Percentiles rank a stretch among this genome's conserved stretches.
Evolutionary conservation across 2,329 filamentous ascomycete genomes (phyloP).

Genomic region (Mycogone perniciosa): DNA sequence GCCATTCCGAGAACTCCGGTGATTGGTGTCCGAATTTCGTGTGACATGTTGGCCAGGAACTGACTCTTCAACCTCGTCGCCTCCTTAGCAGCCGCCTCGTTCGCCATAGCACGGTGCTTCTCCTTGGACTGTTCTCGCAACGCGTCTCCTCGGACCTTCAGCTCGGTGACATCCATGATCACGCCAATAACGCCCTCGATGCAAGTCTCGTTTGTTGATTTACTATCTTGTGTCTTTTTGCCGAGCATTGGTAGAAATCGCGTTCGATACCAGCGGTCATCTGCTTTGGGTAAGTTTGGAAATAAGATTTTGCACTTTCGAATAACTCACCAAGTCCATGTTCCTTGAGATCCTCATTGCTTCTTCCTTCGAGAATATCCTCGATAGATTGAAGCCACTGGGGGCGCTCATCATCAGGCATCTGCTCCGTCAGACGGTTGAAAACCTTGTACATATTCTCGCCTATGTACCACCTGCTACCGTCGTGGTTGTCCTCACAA

Average conservation of each 20-base stretch:
- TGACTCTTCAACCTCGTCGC: slow-evolving; percentile 74
- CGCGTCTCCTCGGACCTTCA: slow-evolving; percentile 58
- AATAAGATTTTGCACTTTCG: neutral
- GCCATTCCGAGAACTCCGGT: slow-evolving; percentile 77
- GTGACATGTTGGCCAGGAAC: slow-evolving; percentile 76
- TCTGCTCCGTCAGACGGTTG: slow-evolving; percentile 38
- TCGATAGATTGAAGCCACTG: slow-evolving; percentile 54
- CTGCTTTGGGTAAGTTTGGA: slow-evolving; percentile 24
- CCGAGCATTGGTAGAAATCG: slow-evolving; percentile 61
- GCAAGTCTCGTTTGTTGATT: slow-evolving; percentile 37
- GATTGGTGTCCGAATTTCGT: slow-evolving; percentile 72
- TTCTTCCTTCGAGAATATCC: slow-evolving; percentile 56
- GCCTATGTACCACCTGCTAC: slow-evolving; percentile 48
- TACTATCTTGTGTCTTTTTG: slow-evolving; percentile 47
- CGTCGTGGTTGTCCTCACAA: slow-evolving; percentile 32
- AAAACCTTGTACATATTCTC: slow-evolving; percentile 61
- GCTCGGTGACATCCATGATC: slow-evolving; percentile 72
- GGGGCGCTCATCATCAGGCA: slow-evolving; percentile 37
- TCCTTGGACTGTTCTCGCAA: slow-evolving; percentile 59
- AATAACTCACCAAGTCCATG: slow-evolving; percentile 44
- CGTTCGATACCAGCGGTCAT: slow-evolving; percentile 63
- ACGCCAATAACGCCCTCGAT: slow-evolving; percentile 71
- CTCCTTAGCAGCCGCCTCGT: slow-evolving; percentile 73
- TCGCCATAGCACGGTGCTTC: slow-evolving; percentile 64
- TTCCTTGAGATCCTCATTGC: slow-evolving; percentile 57